These are phyloP conservation scores for Rhynchosporium graminicola DNA, from an alignment of 2,329 filamentous ascomycete genomes.

Conservation along the genomic window DNA sequence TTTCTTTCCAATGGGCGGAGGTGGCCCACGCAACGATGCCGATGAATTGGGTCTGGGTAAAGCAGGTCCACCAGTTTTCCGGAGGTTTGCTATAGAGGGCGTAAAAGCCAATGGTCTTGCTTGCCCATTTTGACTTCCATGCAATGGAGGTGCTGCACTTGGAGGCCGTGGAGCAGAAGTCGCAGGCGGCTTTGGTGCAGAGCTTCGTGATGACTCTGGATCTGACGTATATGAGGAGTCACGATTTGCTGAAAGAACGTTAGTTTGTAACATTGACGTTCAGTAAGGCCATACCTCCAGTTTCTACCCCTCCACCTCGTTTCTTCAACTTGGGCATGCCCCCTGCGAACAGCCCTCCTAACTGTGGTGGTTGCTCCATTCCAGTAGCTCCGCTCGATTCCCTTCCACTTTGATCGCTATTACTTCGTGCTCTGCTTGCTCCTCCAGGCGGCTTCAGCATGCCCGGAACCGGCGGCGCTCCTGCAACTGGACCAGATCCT, in stretches of 20 bases:
- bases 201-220: slow-evolving; percentile 65
- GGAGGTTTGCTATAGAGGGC: slow-evolving; percentile 59
- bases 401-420: slow-evolving; percentile 70
- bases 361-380: slow-evolving; percentile 69
- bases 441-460: slow-evolving; percentile 72
- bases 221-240: slow-evolving; percentile 80
- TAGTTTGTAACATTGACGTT: slow-evolving; percentile 22
- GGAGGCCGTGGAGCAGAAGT: slow-evolving; percentile 60
- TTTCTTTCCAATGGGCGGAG: slow-evolving; percentile 78
- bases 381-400: slow-evolving; percentile 45
- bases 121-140: slow-evolving; percentile 48
- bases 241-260: slow-evolving; percentile 53
- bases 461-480: slow-evolving; percentile 79
- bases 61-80: slow-evolving; percentile 56
- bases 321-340: slow-evolving; percentile 96
- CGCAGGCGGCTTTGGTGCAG: slow-evolving; percentile 58
- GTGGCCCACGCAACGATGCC: slow-evolving; percentile 66
- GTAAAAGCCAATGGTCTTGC: slow-evolving; percentile 48
- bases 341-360: slow-evolving; percentile 86
- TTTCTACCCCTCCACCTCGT: slow-evolving; percentile 76
- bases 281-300: slow-evolving; percentile 54
- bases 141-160: slow-evolving; percentile 56
- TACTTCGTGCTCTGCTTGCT: slow-evolving; percentile 72
- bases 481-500: slow-evolving; percentile 62
- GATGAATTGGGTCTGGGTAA: slow-evolving; percentile 60